A percentile compares a stretch with the other conserved stretches of the same genome.
phyloP scores from a whole-genome alignment of 768 basidiomycete species.

The Russula foetens region DNA sequence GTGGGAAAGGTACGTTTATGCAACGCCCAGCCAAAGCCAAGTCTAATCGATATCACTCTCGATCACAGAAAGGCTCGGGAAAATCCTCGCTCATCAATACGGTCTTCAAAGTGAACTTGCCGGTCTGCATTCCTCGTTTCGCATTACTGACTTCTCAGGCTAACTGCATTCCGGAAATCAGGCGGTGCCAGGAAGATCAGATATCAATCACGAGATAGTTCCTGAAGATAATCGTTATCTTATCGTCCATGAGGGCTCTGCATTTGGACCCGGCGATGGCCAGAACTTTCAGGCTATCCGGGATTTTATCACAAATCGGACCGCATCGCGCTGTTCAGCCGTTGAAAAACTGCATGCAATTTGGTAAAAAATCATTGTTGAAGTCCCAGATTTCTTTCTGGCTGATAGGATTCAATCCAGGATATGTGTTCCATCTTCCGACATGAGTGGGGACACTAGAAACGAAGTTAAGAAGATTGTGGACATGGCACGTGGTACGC shows the following conservation, averaged over 20 bases:
- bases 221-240: neutral
- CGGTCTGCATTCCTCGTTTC: neutral
- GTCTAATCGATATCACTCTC: neutral
- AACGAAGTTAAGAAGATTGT: neutral
- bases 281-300: neutral
- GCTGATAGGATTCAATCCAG: neutral
- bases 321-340: neutral
- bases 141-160: neutral
- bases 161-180: neutral
- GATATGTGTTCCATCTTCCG: neutral
- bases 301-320: neutral
- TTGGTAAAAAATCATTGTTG: neutral
- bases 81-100: too few relatives aligned
- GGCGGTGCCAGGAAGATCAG: neutral
- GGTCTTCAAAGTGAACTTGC: too few relatives aligned
- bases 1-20: neutral
- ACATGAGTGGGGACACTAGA: neutral
- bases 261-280: neutral
- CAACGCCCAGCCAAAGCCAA: neutral
- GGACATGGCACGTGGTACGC: neutral
- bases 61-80: neutral
- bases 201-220: neutral
- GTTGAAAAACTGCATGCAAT: neutral
- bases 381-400: neutral
- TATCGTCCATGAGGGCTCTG: neutral